These are phyloP conservation scores for Phyllosticta ampelicida DNA, from an alignment of 2,329 filamentous ascomycete genomes.

Conservation along the genomic window DNA sequence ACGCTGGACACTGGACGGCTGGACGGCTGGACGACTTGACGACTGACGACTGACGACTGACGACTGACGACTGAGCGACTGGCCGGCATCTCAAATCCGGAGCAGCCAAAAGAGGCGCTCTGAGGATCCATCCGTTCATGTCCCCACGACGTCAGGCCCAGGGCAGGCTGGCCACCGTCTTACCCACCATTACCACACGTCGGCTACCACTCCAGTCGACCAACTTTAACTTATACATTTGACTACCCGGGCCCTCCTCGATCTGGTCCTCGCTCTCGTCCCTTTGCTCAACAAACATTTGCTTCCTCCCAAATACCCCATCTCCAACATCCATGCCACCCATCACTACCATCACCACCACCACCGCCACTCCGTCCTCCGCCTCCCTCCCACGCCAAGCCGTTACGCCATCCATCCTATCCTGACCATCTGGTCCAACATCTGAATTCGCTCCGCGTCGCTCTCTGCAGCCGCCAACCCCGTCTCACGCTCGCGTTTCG, in stretches of 20 bases:
- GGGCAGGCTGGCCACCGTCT: not conserved
- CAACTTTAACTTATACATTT: not conserved
- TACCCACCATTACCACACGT: not conserved
- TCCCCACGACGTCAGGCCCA: not conserved
- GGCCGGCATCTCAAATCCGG: not conserved
- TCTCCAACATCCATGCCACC: not conserved
- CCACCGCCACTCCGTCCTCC: too few species aligned
- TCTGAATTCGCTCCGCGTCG: not conserved
- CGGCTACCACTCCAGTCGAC: not conserved
- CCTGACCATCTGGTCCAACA: not conserved
- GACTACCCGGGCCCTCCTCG: too few species aligned
- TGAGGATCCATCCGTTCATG: not conserved
- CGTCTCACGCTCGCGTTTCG: not conserved
- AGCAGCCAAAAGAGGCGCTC: not conserved
- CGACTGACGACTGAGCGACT: not conserved
- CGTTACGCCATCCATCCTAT: not conserved
- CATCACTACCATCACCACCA: too few species aligned
- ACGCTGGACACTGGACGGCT: too few species aligned
- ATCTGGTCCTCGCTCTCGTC: not conserved
- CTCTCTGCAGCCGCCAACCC: not conserved
- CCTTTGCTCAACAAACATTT: not conserved
- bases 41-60: too few species aligned
- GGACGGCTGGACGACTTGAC: too few species aligned
- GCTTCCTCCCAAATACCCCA: not conserved
- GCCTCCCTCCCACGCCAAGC: not conserved